Conservation (phyloP, 2,329 filamentous ascomycete species). For the Keithomyces neogunnii region DNA sequence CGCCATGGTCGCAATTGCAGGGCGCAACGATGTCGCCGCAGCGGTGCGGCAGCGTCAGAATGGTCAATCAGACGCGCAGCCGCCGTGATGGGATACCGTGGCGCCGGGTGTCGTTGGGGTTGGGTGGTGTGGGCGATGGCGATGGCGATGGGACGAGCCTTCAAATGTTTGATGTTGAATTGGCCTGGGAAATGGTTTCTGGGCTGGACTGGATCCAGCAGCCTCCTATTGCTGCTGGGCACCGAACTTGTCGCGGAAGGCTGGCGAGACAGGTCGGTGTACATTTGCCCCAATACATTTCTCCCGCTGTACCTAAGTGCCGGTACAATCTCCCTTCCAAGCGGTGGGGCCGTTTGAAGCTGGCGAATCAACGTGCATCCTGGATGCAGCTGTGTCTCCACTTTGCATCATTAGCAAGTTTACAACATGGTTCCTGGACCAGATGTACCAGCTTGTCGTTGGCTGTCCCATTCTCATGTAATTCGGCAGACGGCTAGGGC, state of each 20-base stretch:
- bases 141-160: slow-evolving; percentile 5
- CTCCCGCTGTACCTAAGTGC: background rate
- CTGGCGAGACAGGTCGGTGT: slow-evolving; percentile 9
- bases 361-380: background rate
- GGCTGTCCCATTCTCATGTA: no score
- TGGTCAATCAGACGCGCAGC: slow-evolving; percentile 5
- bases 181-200: slow-evolving; percentile 16
- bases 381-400: background rate
- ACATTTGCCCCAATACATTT: background rate
- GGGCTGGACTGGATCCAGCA: slow-evolving; percentile 15
- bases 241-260: slow-evolving; percentile 4
- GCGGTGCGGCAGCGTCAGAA: slow-evolving; percentile 20
- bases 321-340: background rate
- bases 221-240: slow-evolving; percentile 10
- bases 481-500: no score
- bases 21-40: slow-evolving; percentile 28
- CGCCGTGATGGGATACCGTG: slow-evolving; percentile 7
- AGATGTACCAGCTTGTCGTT: no score
- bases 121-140: slow-evolving; percentile 5
- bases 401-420: background rate
- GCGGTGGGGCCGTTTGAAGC: background rate
- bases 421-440: no score
- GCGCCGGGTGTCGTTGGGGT: slow-evolving; percentile 9
- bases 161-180: background rate
- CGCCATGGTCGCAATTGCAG: slow-evolving; percentile 32